Percentiles rank a stretch among this genome's conserved stretches.
Evolutionary conservation across 1,139 yeast species (phyloP).

Genomic region (Yamadazyma diospyri): DNA sequence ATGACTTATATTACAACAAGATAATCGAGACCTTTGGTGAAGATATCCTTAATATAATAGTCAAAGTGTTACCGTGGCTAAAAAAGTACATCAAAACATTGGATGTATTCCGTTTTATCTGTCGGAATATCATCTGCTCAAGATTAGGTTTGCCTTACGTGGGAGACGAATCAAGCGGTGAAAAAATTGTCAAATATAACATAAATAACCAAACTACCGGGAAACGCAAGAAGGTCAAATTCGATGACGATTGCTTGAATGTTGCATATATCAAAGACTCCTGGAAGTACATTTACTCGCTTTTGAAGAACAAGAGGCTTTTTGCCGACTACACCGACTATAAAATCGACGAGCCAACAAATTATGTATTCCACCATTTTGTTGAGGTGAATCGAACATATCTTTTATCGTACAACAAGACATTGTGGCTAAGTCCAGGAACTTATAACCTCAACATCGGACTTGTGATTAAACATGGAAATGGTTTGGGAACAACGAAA

Average conservation of each 20-base stretch:
- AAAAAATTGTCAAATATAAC: not conserved
- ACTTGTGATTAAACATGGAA: conserved; percentile 47
- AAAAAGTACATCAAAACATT: conserved; percentile 44
- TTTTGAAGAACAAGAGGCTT: conserved; percentile 48
- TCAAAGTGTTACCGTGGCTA: conserved; percentile 37
- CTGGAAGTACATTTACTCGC: conserved; percentile 52
- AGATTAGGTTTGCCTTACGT: conserved; percentile 23
- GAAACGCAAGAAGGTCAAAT: not conserved
- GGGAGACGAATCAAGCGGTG: conserved; percentile 3
- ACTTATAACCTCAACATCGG: conserved; percentile 51
- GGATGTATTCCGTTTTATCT: conserved; percentile 41
- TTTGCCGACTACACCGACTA: conserved; percentile 54
- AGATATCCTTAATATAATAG: conserved; percentile 25
- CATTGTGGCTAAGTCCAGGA: conserved; percentile 50
- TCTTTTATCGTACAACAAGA: conserved; percentile 45
- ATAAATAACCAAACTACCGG: not conserved
- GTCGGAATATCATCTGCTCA: conserved; percentile 33
- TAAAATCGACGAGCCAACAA: conserved; percentile 48
- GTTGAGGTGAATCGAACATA: conserved; percentile 49
- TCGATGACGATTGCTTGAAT: conserved; percentile 19
- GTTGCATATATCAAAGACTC: conserved; percentile 44
- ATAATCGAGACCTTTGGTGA: conserved; percentile 43
- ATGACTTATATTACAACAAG: conserved; percentile 45
- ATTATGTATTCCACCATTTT: conserved; percentile 41
- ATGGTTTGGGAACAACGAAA: conserved; percentile 59